A percentile compares a stretch with the other conserved stretches of the same genome.
These are phyloP conservation scores for Ceratobasidium papillatum DNA, from an alignment of 1,284 basidiomycete species.

Conservation along the genomic window DNA sequence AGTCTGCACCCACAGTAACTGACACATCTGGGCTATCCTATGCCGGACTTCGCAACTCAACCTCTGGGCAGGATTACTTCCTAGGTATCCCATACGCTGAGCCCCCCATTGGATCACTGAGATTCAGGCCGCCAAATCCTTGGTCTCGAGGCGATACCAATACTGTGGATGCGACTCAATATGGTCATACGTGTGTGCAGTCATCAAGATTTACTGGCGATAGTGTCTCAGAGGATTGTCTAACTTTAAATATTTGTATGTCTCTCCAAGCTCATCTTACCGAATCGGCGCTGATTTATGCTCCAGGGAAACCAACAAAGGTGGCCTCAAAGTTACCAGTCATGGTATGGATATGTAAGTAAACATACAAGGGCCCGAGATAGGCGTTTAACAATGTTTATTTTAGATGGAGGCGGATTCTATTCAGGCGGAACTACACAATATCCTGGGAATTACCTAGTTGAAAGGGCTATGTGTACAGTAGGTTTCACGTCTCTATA, in stretches of 20 bases:
- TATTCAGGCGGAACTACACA: not conserved
- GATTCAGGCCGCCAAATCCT: conserved; percentile 25
- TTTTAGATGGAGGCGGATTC: conserved; percentile 32
- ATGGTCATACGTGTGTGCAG: conserved; percentile 14
- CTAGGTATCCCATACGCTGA: conserved; percentile 42
- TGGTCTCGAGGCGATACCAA: not conserved
- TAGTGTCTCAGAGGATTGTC: conserved; percentile 38
- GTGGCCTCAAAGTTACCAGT: conserved; percentile 31
- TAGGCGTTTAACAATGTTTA: not conserved
- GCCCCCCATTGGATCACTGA: conserved; percentile 37
- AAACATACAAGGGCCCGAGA: too few relatives aligned
- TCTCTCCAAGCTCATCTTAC: not conserved
- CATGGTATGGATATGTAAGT: conserved; percentile 41
- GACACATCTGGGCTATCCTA: conserved; percentile 7
- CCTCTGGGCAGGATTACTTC: conserved; percentile 40
- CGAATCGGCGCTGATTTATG: not conserved
- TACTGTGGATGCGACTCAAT: conserved; percentile 8
- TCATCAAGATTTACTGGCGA: not conserved
- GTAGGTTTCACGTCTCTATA: not conserved
- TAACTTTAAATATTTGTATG: conserved; percentile 39
- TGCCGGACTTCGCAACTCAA: conserved; percentile 21
- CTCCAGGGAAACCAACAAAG: conserved; percentile 30
- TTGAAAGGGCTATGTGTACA: not conserved
- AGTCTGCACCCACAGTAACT: not conserved
- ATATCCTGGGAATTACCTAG: not conserved